A percentile compares a stretch with the other conserved stretches of the same genome.
Evolutionary conservation across 306 rosid genomes (phyloP).

Genomic region (Vachellia collinsii): DNA sequence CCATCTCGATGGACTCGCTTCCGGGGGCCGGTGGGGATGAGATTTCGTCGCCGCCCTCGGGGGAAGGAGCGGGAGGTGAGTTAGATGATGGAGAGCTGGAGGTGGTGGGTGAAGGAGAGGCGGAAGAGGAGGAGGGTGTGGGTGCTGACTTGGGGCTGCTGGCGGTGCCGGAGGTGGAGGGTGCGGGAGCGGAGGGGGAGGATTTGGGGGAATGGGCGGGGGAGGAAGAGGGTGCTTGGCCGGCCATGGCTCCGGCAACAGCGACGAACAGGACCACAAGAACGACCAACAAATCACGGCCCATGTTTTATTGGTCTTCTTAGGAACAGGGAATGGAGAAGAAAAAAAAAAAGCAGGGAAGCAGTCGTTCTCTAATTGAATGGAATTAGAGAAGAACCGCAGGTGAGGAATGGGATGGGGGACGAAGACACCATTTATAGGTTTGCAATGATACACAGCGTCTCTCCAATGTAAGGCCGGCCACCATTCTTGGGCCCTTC

Average conservation of each 20-base stretch:
- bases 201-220: constrained; percentile 43
- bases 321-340: not conserved
- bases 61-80: constrained; percentile 43
- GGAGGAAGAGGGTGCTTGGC: constrained; percentile 6
- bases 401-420: not conserved
- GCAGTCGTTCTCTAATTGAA: constrained; percentile 49
- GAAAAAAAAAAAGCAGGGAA: not conserved
- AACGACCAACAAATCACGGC: not conserved
- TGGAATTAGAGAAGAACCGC: constrained; percentile 52
- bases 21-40: constrained; percentile 67
- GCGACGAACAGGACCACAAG: not conserved
- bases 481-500: too few species aligned
- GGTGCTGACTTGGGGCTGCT: not conserved
- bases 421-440: constrained; percentile 31
- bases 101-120: not conserved
- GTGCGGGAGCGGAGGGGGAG: not conserved
- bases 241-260: not conserved
- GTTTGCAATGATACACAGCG: not conserved
- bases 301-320: not conserved
- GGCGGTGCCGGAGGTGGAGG: not conserved
- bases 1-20: constrained; percentile 31
- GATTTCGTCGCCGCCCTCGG: not conserved
- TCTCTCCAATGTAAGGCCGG: too few species aligned
- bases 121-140: not conserved
- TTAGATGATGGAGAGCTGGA: not conserved